phyloP scores from a whole-genome alignment of 169 alveolate species.

The Plasmodium reichenowi region DNA sequence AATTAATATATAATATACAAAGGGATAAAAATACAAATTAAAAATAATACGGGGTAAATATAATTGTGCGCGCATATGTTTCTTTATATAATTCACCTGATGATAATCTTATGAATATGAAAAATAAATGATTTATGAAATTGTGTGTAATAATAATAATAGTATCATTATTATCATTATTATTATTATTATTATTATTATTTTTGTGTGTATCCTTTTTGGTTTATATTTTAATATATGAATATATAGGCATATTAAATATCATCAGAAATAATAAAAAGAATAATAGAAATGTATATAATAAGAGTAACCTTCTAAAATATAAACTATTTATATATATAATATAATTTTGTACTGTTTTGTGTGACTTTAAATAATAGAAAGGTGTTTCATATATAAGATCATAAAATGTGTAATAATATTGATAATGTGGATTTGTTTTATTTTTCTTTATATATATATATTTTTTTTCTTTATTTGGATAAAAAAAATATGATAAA shows the following conservation, averaged over 20 bases:
- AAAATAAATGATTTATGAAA: too few relatives aligned
- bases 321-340: conserved; percentile 41
- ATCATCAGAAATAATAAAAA: conserved; percentile 26
- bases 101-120: too few relatives aligned
- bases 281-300: conserved; percentile 18
- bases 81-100: too few relatives aligned
- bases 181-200: too few relatives aligned
- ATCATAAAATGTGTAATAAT: conserved; percentile 2
- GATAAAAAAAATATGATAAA: not conserved
- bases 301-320: conserved; percentile 31
- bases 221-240: not conserved
- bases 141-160: too few relatives aligned
- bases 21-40: too few relatives aligned
- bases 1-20: too few relatives aligned
- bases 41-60: too few relatives aligned
- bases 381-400: conserved; percentile 8
- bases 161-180: too few relatives aligned
- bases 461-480: conserved; percentile 6
- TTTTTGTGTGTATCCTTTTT: too few relatives aligned
- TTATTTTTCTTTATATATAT: not conserved
- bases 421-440: not conserved
- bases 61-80: too few relatives aligned
- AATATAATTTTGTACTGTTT: conserved; percentile 37
- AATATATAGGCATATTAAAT: not conserved
- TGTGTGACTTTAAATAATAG: conserved; percentile 35